These are phyloP conservation scores for Biscogniauxia sp. DNA, from an alignment of 2,329 filamentous ascomycete species.

Conservation along the genomic window DNA sequence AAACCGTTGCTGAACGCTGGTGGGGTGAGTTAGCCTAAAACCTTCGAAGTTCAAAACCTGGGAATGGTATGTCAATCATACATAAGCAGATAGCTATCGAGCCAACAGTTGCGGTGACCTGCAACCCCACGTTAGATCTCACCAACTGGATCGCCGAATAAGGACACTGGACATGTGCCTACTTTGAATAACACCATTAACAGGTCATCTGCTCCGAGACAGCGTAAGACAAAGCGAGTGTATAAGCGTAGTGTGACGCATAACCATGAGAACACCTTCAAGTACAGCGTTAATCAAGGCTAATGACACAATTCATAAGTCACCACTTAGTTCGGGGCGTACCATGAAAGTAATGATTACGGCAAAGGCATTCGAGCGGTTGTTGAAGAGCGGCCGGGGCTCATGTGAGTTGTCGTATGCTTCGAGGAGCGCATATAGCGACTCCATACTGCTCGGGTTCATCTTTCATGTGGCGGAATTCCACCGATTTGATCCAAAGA, in stretches of 20 bases:
- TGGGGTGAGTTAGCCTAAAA: slow-evolving; percentile 8
- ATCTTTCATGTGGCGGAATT: not conserved
- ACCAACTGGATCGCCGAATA: not conserved
- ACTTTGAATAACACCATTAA: slow-evolving; percentile 35
- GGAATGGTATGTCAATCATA: slow-evolving; percentile 7
- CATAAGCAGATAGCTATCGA: slow-evolving; percentile 22
- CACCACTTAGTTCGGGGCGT: not conserved
- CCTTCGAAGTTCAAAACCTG: not conserved
- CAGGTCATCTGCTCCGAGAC: slow-evolving; percentile 36
- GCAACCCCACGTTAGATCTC: slow-evolving; percentile 3
- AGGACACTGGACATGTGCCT: not conserved
- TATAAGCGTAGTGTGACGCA: slow-evolving; percentile 29
- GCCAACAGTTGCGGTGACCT: slow-evolving; percentile 28
- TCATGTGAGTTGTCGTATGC: slow-evolving; percentile 28
- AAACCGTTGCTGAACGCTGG: slow-evolving; percentile 26
- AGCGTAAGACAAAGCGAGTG: slow-evolving; percentile 27
- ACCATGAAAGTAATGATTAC: slow-evolving; percentile 27
- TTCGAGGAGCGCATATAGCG: slow-evolving; percentile 16
- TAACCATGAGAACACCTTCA: slow-evolving; percentile 26
- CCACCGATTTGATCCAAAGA: not conserved
- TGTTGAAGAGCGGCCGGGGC: slow-evolving; percentile 21
- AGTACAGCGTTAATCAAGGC: slow-evolving; percentile 3
- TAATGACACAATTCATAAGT: not conserved
- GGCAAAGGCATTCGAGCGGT: slow-evolving; percentile 17
- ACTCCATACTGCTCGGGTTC: slow-evolving; percentile 2